These are phyloP conservation scores for Fusarium burgessii DNA, from an alignment of 2,329 filamentous ascomycete genomes.

Conservation along the genomic window DNA sequence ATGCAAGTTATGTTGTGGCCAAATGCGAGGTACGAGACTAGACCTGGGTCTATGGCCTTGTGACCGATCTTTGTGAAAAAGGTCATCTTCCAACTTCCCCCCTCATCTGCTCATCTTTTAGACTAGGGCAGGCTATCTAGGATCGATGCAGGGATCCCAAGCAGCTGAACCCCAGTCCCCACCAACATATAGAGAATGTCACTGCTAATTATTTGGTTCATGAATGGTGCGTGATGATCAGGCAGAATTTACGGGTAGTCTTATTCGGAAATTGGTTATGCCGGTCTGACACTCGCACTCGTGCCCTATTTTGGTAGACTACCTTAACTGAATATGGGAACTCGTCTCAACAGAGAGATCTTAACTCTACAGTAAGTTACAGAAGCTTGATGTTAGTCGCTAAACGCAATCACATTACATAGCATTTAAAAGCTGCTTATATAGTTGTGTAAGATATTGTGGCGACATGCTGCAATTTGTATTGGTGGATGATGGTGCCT, in stretches of 20 bases:
- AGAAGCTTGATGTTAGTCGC: not conserved
- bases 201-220: not conserved
- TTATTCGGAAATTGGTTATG: conserved; percentile 35
- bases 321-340: not conserved
- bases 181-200: conserved; percentile 20
- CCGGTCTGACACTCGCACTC: conserved; percentile 44
- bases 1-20: conserved; percentile 1
- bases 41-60: conserved; percentile 13
- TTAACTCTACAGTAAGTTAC: not conserved
- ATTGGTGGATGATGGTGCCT: conserved; percentile 16
- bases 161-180: conserved; percentile 38
- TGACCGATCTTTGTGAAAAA: conserved; percentile 25
- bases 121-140: conserved; percentile 16
- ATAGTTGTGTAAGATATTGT: not conserved
- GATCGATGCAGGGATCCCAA: conserved; percentile 33
- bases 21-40: conserved; percentile 12
- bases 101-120: conserved; percentile 25
- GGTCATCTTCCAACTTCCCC: conserved; percentile 38
- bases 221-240: conserved; percentile 10
- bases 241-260: not conserved
- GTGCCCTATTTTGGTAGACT: conserved; percentile 22
- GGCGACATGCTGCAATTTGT: not conserved
- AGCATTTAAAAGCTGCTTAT: not conserved
- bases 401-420: not conserved
- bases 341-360: not conserved